Percentiles rank a stretch among this genome's conserved stretches.
Conservation (phyloP, 2,329 filamentous ascomycete genomes). For the Arthrobotrys pseudoclavata region DNA sequence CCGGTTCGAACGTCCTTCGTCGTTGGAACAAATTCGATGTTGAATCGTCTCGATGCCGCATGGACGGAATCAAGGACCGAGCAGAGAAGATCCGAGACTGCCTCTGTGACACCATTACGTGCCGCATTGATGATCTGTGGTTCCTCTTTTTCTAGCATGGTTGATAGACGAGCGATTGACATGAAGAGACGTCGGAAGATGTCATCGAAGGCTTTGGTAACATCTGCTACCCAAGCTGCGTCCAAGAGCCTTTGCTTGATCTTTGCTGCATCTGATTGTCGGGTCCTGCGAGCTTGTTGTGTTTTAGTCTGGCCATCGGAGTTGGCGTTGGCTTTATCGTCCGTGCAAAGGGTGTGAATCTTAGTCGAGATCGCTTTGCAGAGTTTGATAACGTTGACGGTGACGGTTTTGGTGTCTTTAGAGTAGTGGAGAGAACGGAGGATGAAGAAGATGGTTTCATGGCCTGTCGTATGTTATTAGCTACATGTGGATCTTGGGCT, state of each 20-base stretch:
- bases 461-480: not conserved
- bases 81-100: conserved; percentile 41
- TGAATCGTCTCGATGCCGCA: conserved; percentile 47
- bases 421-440: conserved; percentile 44
- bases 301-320: not conserved
- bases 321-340: conserved; percentile 12
- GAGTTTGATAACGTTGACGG: conserved; percentile 28
- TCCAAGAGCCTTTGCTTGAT: conserved; percentile 34
- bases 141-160: conserved; percentile 17
- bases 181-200: conserved; percentile 54
- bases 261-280: conserved; percentile 32
- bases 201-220: conserved; percentile 43
- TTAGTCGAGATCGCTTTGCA: conserved; percentile 48
- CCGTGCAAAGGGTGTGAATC: conserved; percentile 30
- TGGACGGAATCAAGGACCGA: conserved; percentile 59
- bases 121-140: conserved; percentile 5
- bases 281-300: conserved; percentile 29
- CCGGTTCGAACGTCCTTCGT: conserved; percentile 58
- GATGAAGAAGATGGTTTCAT: conserved; percentile 23
- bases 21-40: conserved; percentile 12
- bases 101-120: conserved; percentile 15
- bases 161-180: conserved; percentile 32
- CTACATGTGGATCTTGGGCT: not conserved
- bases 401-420: conserved; percentile 25
- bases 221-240: conserved; percentile 34